Percentiles rank a stretch among this genome's conserved stretches.
These are phyloP conservation scores for Aspergillus nomiae DNA, from an alignment of 2,329 filamentous ascomycete species.

Conservation along the genomic window DNA sequence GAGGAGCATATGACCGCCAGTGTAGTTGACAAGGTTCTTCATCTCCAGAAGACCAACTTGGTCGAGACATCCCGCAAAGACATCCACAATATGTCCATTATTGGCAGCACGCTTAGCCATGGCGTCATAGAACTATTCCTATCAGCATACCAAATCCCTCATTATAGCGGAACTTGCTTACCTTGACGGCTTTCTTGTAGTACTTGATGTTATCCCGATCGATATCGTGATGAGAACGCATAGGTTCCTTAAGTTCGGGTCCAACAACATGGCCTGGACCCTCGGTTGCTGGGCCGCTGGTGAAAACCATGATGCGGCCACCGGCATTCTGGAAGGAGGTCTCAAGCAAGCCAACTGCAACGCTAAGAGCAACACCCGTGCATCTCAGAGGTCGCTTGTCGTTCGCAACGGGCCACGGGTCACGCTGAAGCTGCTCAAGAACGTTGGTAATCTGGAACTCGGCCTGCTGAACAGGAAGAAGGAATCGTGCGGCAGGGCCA, in stretches of 20 bases:
- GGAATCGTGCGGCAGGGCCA: conserved; percentile 83
- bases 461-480: conserved; percentile 90
- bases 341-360: conserved; percentile 89
- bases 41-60: conserved; percentile 97
- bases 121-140: conserved; percentile 82
- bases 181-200: conserved; percentile 98
- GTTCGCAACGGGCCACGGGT: conserved; percentile 95
- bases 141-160: conserved; percentile 21
- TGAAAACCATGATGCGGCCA: conserved; percentile 95
- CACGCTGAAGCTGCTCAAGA: conserved; percentile 91
- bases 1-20: conserved; percentile 95
- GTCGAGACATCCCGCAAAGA: conserved; percentile 95
- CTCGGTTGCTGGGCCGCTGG: conserved; percentile 91
- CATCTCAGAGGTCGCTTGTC: conserved; percentile 89
- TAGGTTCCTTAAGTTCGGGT: conserved; percentile 91
- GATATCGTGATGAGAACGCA: conserved; percentile 97
- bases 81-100: conserved; percentile 96
- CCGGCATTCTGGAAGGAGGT: conserved; percentile 95
- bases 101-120: conserved; percentile 92
- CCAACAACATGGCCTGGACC: conserved; percentile 96
- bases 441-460: conserved; percentile 98
- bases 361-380: conserved; percentile 93
- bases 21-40: conserved; percentile 95
- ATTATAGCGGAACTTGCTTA: conserved; percentile 41
- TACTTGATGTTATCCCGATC: conserved; percentile 99